Evolutionary conservation across 352 stramenopile species (phyloP).

Genomic region (Phytophthora cryptogea): DNA sequence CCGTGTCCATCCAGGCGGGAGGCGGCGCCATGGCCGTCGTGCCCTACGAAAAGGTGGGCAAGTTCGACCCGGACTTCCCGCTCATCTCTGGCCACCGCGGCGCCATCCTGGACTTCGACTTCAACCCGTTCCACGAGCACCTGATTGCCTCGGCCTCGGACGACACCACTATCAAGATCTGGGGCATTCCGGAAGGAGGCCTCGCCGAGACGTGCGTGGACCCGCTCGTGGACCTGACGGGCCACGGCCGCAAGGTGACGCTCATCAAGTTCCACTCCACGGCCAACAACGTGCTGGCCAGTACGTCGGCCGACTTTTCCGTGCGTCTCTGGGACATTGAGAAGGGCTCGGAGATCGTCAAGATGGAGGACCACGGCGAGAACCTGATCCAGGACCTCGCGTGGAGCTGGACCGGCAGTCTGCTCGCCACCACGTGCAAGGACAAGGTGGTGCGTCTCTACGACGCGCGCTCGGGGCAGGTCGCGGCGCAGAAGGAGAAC

Average conservation of each 20-base stretch:
- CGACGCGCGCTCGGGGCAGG: conserved; percentile 91
- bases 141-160: conserved; percentile 96
- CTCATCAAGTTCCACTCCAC: conserved; percentile 98
- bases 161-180: conserved; percentile 98
- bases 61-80: conserved; percentile 94
- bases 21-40: conserved; percentile 93
- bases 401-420: conserved; percentile 97
- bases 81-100: conserved; percentile 96
- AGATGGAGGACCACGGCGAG: conserved; percentile 82
- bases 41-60: conserved; percentile 94
- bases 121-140: conserved; percentile 98
- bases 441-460: conserved; percentile 98
- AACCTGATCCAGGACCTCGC: conserved; percentile 97
- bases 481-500: conserved; percentile 80
- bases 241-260: conserved; percentile 97
- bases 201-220: conserved; percentile 95
- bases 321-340: conserved; percentile 99
- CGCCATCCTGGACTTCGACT: conserved; percentile 99
- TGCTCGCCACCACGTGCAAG: conserved; percentile 96
- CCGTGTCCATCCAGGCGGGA: conserved; percentile 92
- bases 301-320: conserved; percentile 94
- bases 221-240: conserved; percentile 95
- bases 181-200: conserved; percentile 95
- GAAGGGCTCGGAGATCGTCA: conserved; percentile 91
- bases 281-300: conserved; percentile 96